Conservation (phyloP, 2,329 filamentous ascomycete species). For the Arthrobotrys musiformis region DNA sequence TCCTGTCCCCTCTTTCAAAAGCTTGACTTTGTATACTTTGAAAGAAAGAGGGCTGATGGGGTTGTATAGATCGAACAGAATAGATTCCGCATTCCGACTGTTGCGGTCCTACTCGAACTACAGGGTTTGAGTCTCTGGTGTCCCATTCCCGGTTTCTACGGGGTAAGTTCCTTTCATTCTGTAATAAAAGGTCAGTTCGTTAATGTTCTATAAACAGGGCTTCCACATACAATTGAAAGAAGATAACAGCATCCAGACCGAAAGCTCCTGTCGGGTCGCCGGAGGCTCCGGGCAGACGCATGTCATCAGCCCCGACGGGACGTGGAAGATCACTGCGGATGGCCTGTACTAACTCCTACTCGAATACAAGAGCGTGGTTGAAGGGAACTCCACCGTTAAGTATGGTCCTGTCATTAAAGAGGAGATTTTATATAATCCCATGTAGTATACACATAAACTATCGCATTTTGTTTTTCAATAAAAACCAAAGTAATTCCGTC, state of each 20-base stretch:
- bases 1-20: not conserved
- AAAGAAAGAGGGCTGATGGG: too few relatives aligned
- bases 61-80: constrained; percentile 33
- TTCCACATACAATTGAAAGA: constrained; percentile 32
- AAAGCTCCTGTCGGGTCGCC: constrained; percentile 44
- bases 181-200: not conserved
- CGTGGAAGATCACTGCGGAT: constrained; percentile 15
- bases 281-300: constrained; percentile 40
- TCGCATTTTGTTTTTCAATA: not conserved
- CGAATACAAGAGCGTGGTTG: too few relatives aligned
- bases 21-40: too few relatives aligned
- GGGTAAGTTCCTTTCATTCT: not conserved
- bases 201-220: constrained; percentile 1
- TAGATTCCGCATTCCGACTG: constrained; percentile 24
- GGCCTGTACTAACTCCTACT: constrained; percentile 14
- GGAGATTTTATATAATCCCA: constrained; percentile 11
- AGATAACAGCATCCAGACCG: constrained; percentile 27
- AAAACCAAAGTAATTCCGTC: not conserved
- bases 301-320: constrained; percentile 25
- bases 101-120: constrained; percentile 36
- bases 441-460: constrained; percentile 7
- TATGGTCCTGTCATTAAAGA: constrained; percentile 10
- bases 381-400: too few relatives aligned
- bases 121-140: constrained; percentile 28
- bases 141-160: constrained; percentile 48